Percentiles rank a stretch among this genome's conserved stretches.
Conservation (phyloP, 306 rosid species). For the Myrica gale region DNA sequence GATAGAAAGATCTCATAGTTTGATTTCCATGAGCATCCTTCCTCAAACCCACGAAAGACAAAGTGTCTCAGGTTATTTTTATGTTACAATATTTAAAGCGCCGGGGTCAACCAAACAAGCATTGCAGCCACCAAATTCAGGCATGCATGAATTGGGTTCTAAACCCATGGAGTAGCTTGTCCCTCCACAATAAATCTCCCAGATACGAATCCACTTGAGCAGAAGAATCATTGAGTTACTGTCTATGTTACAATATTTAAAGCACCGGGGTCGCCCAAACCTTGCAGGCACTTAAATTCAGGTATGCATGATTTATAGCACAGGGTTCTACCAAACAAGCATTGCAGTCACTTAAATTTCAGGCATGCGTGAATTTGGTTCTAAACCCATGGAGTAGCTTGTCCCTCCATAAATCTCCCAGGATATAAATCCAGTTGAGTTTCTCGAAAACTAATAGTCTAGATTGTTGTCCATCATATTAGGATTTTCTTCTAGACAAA, state of each 20-base stretch:
- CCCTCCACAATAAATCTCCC: slow-evolving; percentile 17
- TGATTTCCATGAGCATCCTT: slow-evolving; percentile 60
- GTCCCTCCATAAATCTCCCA: slow-evolving; percentile 17
- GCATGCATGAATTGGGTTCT: neutral
- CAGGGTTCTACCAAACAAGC: slow-evolving; percentile 16
- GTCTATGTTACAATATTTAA: slow-evolving; percentile 8
- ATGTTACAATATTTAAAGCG: slow-evolving; percentile 8
- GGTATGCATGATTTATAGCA: neutral
- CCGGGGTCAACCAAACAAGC: slow-evolving; percentile 15
- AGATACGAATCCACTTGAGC: neutral
- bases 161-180: slow-evolving; percentile 16
- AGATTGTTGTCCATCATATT: neutral
- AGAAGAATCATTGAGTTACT: slow-evolving; percentile 3
- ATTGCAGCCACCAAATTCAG: neutral
- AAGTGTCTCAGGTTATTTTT: slow-evolving; percentile 20
- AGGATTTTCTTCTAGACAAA: neutral
- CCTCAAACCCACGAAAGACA: slow-evolving; percentile 52
- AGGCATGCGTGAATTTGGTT: slow-evolving; percentile 3
- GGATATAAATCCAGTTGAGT: neutral
- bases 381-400: slow-evolving; percentile 12
- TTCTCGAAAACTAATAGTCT: neutral
- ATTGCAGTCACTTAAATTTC: neutral
- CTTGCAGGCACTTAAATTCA: too few species aligned
- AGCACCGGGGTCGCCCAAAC: too few species aligned
- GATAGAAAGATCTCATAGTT: slow-evolving; percentile 76